Base-by-base conservation (phyloP, 768 basidiomycete species). In the Cubamyces lactineus region DNA sequence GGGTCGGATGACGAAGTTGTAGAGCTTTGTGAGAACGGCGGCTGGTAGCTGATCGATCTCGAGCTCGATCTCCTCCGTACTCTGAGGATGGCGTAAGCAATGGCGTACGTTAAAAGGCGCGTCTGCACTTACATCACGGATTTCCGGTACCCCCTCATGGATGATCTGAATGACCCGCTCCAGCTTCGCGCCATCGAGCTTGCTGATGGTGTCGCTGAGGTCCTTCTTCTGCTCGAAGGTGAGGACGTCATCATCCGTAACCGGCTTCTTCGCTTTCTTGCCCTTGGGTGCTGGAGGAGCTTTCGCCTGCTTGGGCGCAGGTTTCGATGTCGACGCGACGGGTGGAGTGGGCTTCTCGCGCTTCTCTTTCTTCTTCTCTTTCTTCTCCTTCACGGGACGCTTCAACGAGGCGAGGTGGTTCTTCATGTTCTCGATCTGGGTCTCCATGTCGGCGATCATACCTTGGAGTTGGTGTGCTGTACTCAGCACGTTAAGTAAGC, bases 211-310 rank as follows among this genome's bases (percentile, higher is more conserved):
- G 75, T 98, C 95, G 70, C 95, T 96, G 58, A 99, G 79, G 72
- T 98, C 94, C 76, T 97, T 95, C 88, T 99, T 99, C 80, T 98
- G 96, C 66, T 94, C 93, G 73, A 96, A 92, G 53, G 92, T 90
- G 40, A 98, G 81, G 2, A 89, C 86, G 59, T 94, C 92, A 68
- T 92, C 89, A 66, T 93, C 91, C 46, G 86, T 73, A 41, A 80
- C 68, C 15, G 72, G 79, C 73, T 89, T 90, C 80, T 91, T 91
- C 38, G 76, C 67, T 70, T 82, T 85, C 66, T 79, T 77, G 76
- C 86, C 87, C 77, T 86, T 86, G 42, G 79, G 69, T 15, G 78
- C 72, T 7, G 78, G 68, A 17, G 80, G 65, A 15, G 76, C 76
- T 66, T 86, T 88, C 30, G 79, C 74, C 26, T 81, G 62, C 51